Conservation (phyloP, 345 rosid species). For the Orychophragmus violaceus region DNA sequence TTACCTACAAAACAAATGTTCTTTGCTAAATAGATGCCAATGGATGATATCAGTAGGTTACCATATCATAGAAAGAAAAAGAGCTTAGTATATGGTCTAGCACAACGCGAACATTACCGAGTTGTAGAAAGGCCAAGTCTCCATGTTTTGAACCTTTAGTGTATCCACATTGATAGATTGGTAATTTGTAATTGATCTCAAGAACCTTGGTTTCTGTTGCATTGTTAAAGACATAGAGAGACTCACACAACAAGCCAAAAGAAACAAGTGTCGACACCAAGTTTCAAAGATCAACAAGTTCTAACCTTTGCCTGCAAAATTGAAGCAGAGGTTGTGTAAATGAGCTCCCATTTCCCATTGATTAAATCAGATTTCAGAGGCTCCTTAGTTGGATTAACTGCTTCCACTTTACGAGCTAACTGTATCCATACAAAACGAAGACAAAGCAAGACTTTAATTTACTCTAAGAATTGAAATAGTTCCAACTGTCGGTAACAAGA, state of each 20-base stretch:
- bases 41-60: background rate
- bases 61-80: background rate
- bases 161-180: slow-evolving; percentile 86
- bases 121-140: slow-evolving; percentile 84
- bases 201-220: slow-evolving; percentile 71
- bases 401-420: slow-evolving; percentile 81
- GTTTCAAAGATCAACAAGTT: background rate
- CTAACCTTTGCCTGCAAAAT: slow-evolving; percentile 73
- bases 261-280: background rate
- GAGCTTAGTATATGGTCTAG: background rate
- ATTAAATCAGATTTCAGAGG: slow-evolving; percentile 69
- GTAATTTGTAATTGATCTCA: slow-evolving; percentile 69
- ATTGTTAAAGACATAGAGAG: slow-evolving; percentile 3
- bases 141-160: slow-evolving; percentile 80
- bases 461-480: background rate
- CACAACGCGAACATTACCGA: slow-evolving; percentile 36
- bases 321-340: slow-evolving; percentile 79
- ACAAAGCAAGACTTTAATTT: background rate
- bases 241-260: background rate
- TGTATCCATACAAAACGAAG: slow-evolving; percentile 13
- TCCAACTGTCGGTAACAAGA: background rate
- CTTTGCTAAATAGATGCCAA: background rate
- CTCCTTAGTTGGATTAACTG: slow-evolving; percentile 64
- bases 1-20: slow-evolving; percentile 43
- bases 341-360: slow-evolving; percentile 92